Evolutionary conservation across 768 basidiomycete genomes (phyloP).

Genomic region (Lenzites betulinus): DNA sequence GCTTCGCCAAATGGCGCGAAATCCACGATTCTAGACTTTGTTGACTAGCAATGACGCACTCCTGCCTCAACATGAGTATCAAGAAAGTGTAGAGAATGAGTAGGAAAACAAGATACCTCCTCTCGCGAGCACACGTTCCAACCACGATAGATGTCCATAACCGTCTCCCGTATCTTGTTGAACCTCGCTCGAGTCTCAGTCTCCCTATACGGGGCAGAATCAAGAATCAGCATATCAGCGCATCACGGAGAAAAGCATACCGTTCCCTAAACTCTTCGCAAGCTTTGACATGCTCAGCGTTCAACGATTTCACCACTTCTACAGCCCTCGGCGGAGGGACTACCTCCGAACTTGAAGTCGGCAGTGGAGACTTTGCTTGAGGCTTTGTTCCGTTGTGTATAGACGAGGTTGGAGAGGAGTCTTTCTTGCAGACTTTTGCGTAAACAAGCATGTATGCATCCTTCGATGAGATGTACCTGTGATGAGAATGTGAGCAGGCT

Average conservation of each 20-base stretch:
- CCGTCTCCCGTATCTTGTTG: constrained; percentile 48
- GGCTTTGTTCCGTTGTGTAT: background rate
- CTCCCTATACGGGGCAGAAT: constrained; percentile 38
- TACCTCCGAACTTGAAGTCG: background rate
- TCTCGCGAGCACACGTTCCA: constrained; percentile 56
- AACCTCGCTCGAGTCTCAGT: constrained; percentile 47
- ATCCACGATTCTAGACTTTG: constrained; percentile 65
- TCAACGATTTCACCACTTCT: constrained; percentile 54
- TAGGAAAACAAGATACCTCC: constrained; percentile 43
- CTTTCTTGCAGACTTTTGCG: constrained; percentile 44
- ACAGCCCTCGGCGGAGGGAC: constrained; percentile 50
- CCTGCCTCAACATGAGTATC: constrained; percentile 37
- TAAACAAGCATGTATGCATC: constrained; percentile 98
- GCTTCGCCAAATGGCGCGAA: constrained; percentile 40
- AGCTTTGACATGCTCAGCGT: constrained; percentile 54
- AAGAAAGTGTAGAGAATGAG: no score
- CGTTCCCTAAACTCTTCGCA: constrained; percentile 24
- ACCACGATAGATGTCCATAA: constrained; percentile 59
- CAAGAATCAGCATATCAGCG: background rate
- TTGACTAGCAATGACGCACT: constrained; percentile 60
- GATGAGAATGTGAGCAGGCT: background rate
- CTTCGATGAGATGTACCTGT: constrained; percentile 60
- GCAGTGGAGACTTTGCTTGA: background rate
- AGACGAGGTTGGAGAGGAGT: constrained; percentile 4
- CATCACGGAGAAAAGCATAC: background rate